phyloP scores from a whole-genome alignment of 345 rosid genomes.

The Eutrema japonicum region DNA sequence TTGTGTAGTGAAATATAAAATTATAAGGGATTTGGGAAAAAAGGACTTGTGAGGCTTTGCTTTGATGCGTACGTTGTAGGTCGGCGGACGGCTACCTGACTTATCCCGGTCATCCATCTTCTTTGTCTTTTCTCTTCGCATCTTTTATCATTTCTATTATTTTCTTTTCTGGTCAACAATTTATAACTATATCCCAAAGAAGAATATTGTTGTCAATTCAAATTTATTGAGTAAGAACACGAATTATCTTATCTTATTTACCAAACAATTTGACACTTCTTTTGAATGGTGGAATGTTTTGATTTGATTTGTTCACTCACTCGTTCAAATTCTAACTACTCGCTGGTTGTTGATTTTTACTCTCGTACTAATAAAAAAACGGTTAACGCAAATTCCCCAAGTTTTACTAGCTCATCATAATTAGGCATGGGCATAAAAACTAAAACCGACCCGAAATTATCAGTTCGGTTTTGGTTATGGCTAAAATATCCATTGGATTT shows the following conservation, averaged over 20 bases:
- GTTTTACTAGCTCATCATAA: not conserved
- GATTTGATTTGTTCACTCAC: not conserved
- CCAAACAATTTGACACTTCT: not conserved
- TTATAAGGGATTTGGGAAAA: not conserved
- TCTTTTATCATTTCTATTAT: not conserved
- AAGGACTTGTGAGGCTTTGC: slow-evolving; percentile 25
- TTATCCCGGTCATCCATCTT: slow-evolving; percentile 37
- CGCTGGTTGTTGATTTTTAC: not conserved
- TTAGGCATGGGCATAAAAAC: too few species aligned
- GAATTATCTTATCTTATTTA: too few species aligned
- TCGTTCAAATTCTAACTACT: not conserved
- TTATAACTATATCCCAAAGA: not conserved
- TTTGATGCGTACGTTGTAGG: slow-evolving; percentile 39
- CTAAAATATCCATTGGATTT: too few species aligned
- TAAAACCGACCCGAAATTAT: too few species aligned
- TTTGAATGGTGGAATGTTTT: not conserved
- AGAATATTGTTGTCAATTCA: not conserved
- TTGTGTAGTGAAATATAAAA: too few species aligned
- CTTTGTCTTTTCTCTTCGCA: slow-evolving; percentile 33
- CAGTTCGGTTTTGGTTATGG: too few species aligned
- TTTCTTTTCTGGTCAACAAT: not conserved
- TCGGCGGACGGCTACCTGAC: slow-evolving; percentile 45
- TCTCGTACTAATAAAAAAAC: not conserved
- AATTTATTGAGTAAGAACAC: not conserved
- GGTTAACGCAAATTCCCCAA: not conserved